These are phyloP conservation scores for Cyberlindnera lachancei DNA, from an alignment of 805 yeast species.

Conservation along the genomic window DNA sequence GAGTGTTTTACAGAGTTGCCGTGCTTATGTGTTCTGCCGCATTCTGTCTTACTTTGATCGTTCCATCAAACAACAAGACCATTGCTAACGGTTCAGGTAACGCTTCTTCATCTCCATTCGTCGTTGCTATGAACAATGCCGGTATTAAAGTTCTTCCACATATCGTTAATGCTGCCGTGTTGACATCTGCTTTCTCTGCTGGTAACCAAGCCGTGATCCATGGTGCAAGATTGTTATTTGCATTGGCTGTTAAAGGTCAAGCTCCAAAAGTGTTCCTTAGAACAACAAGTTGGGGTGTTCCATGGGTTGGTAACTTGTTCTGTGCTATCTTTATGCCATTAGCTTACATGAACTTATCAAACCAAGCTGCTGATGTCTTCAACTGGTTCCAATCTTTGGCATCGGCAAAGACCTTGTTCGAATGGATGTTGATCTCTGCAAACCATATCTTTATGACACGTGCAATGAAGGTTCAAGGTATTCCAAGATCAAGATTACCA, in stretches of 20 bases:
- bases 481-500: conserved; percentile 12
- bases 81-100: conserved; percentile 24
- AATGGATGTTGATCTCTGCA: conserved; percentile 26
- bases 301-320: conserved; percentile 23
- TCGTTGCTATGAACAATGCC: conserved; percentile 41
- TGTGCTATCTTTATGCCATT: conserved; percentile 26
- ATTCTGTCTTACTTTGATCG: conserved; percentile 28
- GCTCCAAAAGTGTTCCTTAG: conserved; percentile 30
- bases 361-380: conserved; percentile 25
- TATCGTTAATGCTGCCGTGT: conserved; percentile 30
- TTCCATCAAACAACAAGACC: conserved; percentile 24
- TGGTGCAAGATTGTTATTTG: conserved; percentile 27
- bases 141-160: conserved; percentile 28
- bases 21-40: conserved; percentile 25
- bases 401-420: conserved; percentile 23
- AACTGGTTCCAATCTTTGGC: conserved; percentile 28
- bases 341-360: conserved; percentile 25
- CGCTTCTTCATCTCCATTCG: conserved; percentile 31
- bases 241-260: conserved; percentile 29
- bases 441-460: conserved; percentile 25
- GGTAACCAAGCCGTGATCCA: conserved; percentile 24
- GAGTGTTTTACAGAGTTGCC: conserved; percentile 26
- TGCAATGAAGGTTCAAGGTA: conserved; percentile 32
- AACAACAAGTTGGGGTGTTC: conserved; percentile 26
- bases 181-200: conserved; percentile 33